Evolutionary conservation across 176 grass and related monocot genomes (phyloP), one percentile per base, ranked within the genome.

Genomic region (Avena eriantha): DNA sequence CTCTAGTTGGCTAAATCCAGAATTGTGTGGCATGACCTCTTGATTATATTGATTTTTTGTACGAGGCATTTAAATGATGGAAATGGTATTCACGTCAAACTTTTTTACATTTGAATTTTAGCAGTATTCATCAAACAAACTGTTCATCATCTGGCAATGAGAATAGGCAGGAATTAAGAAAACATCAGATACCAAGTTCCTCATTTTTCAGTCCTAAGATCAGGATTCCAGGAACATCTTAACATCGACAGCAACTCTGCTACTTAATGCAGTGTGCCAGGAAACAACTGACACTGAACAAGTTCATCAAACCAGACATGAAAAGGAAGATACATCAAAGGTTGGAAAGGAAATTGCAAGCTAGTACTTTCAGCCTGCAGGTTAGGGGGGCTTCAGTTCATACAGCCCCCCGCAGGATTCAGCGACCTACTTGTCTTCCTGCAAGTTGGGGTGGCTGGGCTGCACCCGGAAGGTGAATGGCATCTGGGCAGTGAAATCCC

Each of bases 371-470:
- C 46, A 75, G 36, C 4, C 22, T 60, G 78, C 84, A 87, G 57
- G 11, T 75, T 75, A 48, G 5, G 49, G 48, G 72, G 84, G 49
- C 59, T 84, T 87, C 67, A 91, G 69, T 75, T 41, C 29, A 84
- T 41, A 54, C 21, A n/a, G 15, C 39, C 24, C 79, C 31, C 13
- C 45, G 51, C 1, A 51, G 5, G 21, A 63, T 15, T 33, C 3
- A 33, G 12, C 41, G 22, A 51, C 82, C 77, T 79, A 93, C 80
- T 91, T 85, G 69, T 93, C 92, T 45, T 93, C 90, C 72, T 99
- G 94, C 53, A 96, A 89, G 82, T 96, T 94, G 76, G 92, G 97
- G 56, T 99, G 97, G 90, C 88, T 96, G 36, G 92, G 92, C 78
- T 99, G 94, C 71, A 99, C 87, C 5, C 89, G 75, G 84, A 99